Evolutionary conservation across 768 basidiomycete species (phyloP).

Genomic region (Ramaria sp.): DNA sequence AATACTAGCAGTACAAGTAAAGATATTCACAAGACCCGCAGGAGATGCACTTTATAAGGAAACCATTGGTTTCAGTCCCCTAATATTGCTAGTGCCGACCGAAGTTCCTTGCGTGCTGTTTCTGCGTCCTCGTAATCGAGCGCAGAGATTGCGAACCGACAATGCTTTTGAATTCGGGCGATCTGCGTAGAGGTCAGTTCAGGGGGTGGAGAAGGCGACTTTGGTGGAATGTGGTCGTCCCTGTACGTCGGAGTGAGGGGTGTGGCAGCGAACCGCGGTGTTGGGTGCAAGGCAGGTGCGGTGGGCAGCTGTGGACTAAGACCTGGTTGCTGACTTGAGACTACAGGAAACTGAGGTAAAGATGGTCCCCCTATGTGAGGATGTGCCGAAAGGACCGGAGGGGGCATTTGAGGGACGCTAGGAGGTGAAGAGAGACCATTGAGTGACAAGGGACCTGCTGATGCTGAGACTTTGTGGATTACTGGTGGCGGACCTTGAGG

Average conservation of each 20-base stretch:
- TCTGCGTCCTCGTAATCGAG: conserved; percentile 91
- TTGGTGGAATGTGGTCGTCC: conserved; percentile 7
- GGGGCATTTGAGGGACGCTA: conserved; percentile 13
- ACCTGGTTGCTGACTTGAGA: conserved; percentile 8
- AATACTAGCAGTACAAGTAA: not conserved
- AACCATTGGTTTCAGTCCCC: conserved; percentile 30
- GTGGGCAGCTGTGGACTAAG: conserved; percentile 3
- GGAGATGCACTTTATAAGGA: not conserved
- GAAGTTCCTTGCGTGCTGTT: conserved; percentile 76
- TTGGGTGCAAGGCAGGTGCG: conserved; percentile 4
- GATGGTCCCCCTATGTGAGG: conserved; percentile 14
- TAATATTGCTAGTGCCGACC: conserved; percentile 57
- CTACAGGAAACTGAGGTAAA: conserved; percentile 14
- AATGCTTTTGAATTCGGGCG: conserved; percentile 80
- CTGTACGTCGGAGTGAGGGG: conserved; percentile 4
- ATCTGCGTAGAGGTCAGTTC: conserved; percentile 59
- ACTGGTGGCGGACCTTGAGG: conserved; percentile 1
- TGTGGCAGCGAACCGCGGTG: conserved; percentile 2
- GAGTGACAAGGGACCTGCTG: conserved; percentile 13
- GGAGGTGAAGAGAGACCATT: conserved; percentile 10
- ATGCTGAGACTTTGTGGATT: conserved; percentile 1
- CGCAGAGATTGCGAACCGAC: conserved; percentile 87
- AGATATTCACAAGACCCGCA: not conserved
- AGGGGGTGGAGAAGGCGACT: conserved; percentile 12
- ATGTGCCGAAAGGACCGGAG: conserved; percentile 21